phyloP scores from a whole-genome alignment of 495 filamentous ascomycete genomes.

The Penicillium tannophilum region DNA sequence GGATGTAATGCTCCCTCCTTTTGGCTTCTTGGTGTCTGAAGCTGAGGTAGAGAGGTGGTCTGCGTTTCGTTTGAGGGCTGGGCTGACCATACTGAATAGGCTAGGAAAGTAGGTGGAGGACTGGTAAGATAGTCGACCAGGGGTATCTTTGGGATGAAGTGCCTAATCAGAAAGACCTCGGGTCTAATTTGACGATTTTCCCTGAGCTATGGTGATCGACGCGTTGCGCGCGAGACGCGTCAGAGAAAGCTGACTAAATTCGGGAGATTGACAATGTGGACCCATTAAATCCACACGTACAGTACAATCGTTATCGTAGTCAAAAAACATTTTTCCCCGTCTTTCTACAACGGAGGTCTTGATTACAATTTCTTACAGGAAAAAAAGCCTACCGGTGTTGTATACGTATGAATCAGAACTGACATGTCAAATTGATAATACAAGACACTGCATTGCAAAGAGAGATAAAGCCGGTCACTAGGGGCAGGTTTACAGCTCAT shows the following conservation, averaged over 20 bases:
- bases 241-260: conserved; percentile 11
- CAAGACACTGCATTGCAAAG: conserved; percentile 18
- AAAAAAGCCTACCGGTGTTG: background rate
- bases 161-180: background rate
- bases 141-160: background rate
- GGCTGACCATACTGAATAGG: conserved; percentile 30
- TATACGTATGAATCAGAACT: background rate
- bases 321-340: too few relatives aligned
- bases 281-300: background rate
- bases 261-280: background rate
- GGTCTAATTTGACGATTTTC: background rate
- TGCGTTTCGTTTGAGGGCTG: conserved; percentile 38
- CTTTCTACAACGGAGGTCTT: too few relatives aligned
- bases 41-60: conserved; percentile 31
- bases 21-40: conserved; percentile 62
- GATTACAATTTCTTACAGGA: background rate
- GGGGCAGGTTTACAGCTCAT: conserved; percentile 42
- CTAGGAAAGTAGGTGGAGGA: background rate
- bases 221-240: conserved; percentile 23
- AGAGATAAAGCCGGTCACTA: conserved; percentile 15
- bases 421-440: conserved; percentile 18
- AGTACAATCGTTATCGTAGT: background rate
- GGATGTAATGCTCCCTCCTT: conserved; percentile 64
- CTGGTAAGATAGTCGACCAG: background rate
- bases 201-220: conserved; percentile 14